phyloP scores from a whole-genome alignment of 106 monocot genomes.

The Dioscorea dumetorum region DNA sequence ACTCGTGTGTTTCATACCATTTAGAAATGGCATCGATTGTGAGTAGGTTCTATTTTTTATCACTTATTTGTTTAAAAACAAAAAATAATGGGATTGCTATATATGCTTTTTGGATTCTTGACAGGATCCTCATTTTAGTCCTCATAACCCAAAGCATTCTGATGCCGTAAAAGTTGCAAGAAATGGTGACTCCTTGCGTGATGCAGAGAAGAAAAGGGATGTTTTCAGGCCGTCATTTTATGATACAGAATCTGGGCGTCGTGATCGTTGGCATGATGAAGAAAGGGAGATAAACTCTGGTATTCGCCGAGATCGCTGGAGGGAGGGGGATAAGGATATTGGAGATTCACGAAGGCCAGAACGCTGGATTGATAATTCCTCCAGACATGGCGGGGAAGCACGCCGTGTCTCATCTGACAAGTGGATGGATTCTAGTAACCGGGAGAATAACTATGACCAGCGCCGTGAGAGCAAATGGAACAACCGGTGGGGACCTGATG shows the following conservation, averaged over 20 bases:
- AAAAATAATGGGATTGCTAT: neutral
- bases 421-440: slow-evolving; percentile 49
- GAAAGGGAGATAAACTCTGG: slow-evolving; percentile 72
- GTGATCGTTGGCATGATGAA: slow-evolving; percentile 89
- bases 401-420: slow-evolving; percentile 46
- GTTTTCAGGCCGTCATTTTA: slow-evolving; percentile 58
- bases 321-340: slow-evolving; percentile 63
- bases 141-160: slow-evolving; percentile 24
- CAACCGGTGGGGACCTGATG: slow-evolving; percentile 85
- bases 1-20: too few species aligned
- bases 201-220: slow-evolving; percentile 52
- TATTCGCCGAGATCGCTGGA: slow-evolving; percentile 59
- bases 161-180: slow-evolving; percentile 27
- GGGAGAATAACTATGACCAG: slow-evolving; percentile 55
- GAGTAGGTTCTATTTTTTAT: too few species aligned
- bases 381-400: slow-evolving; percentile 35
- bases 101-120: slow-evolving; percentile 8
- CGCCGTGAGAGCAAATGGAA: slow-evolving; percentile 97
- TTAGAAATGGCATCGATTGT: too few species aligned
- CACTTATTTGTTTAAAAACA: neutral
- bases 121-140: slow-evolving; percentile 50
- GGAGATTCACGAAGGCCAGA: slow-evolving; percentile 52
- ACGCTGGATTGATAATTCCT: slow-evolving; percentile 51
- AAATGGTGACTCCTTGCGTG: slow-evolving; percentile 35
- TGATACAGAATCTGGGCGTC: slow-evolving; percentile 55